Conservation (phyloP, 306 rosid species). For the Cicer chorassanicum region DNA sequence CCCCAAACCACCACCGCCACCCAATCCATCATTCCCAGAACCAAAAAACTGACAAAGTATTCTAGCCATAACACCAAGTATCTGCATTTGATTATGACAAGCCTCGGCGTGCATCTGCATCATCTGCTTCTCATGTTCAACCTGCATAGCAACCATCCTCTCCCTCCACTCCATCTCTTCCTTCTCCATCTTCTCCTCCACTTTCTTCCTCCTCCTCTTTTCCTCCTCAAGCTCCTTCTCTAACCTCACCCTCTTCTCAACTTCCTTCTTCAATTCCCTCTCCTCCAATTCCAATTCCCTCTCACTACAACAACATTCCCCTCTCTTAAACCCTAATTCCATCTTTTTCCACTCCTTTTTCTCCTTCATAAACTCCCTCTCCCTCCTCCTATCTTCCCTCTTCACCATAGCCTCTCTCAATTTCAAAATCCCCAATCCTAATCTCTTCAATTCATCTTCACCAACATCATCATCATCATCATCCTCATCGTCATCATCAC, state of each 20-base stretch:
- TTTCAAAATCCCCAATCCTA: constrained; percentile 61
- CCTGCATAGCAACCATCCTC: constrained; percentile 80
- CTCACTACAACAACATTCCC: constrained; percentile 45
- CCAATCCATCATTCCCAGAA: constrained; percentile 70
- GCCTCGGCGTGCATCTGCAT: constrained; percentile 92
- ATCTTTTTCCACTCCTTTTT: constrained; percentile 57
- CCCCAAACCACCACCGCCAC: constrained; percentile 66
- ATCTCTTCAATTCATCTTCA: constrained; percentile 46
- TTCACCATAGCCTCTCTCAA: constrained; percentile 66
- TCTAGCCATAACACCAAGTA: constrained; percentile 78
- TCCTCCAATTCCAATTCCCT: constrained; percentile 67
- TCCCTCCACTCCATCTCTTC: constrained; percentile 95
- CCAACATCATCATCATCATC: constrained; percentile 46
- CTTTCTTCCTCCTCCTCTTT: constrained; percentile 61
- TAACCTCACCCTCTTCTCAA: constrained; percentile 59
- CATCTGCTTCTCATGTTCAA: constrained; percentile 89
- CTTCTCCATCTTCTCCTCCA: constrained; percentile 83
- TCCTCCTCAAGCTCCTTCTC: constrained; percentile 66
- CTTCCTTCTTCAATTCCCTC: constrained; percentile 60
- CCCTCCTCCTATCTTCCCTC: constrained; percentile 82
- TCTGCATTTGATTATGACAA: constrained; percentile 89
- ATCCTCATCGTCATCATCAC: constrained; percentile 34
- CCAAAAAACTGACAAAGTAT: constrained; percentile 80
- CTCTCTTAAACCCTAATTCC: constrained; percentile 55
- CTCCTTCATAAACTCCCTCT: constrained; percentile 65